phyloP scores from a whole-genome alignment of 257 asterid genomes.

The Perilla frutescens region DNA sequence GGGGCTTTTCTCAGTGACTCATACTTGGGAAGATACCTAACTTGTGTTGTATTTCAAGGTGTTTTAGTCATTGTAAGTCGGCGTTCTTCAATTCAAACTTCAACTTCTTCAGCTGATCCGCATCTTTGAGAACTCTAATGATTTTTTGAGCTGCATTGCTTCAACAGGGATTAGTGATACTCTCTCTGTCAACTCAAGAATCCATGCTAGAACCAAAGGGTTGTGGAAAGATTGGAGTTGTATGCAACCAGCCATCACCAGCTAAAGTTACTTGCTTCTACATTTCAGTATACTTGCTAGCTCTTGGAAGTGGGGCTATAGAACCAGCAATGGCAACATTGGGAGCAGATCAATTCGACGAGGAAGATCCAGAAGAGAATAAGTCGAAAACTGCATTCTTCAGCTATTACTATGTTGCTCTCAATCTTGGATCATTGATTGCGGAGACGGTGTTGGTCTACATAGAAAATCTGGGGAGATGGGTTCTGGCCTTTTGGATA shows the following conservation, averaged over 20 bases:
- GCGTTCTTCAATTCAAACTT: not conserved
- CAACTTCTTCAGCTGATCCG: not conserved
- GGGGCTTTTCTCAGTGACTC: conserved; percentile 93
- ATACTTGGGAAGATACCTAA: conserved; percentile 75
- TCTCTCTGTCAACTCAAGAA: conserved; percentile 68
- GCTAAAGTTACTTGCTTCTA: conserved; percentile 66
- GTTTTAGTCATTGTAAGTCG: conserved; percentile 70
- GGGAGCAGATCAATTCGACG: conserved; percentile 89
- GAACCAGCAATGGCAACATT: conserved; percentile 85
- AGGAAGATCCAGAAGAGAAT: conserved; percentile 66
- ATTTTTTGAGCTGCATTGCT: not conserved
- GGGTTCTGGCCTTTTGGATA: conserved; percentile 85
- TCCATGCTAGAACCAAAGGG: conserved; percentile 79
- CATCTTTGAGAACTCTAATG: not conserved
- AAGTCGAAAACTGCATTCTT: conserved; percentile 65
- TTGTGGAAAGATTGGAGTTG: conserved; percentile 60
- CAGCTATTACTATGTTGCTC: conserved; percentile 78
- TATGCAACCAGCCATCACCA: conserved; percentile 57
- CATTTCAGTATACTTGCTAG: conserved; percentile 64
- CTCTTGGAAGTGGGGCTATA: conserved; percentile 88
- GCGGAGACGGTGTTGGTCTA: conserved; percentile 79
- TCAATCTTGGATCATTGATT: conserved; percentile 73
- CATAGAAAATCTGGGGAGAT: conserved; percentile 65
- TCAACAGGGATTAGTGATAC: conserved; percentile 64
- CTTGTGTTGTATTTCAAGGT: conserved; percentile 72